Base-by-base conservation (phyloP, 2,329 filamentous ascomycete genomes). In the Fusarium xylarioides region DNA sequence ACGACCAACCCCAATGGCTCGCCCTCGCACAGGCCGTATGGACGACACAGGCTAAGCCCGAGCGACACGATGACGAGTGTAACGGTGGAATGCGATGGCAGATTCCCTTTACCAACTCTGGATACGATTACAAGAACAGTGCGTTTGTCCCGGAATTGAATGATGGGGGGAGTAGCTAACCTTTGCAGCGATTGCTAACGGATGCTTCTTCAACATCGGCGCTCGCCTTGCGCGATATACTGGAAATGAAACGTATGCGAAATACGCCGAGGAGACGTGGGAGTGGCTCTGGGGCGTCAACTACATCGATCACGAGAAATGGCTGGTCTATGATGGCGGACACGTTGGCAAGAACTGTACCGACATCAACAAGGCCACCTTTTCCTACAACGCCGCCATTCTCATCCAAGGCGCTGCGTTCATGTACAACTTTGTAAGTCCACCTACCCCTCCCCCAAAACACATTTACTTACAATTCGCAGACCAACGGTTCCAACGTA, bases 91-190 rank as follows among this genome's bases (percentile, higher is more conserved):
- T 95, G 74, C 86, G 92, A 76, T 94, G 92, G 92, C 93, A 96
- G 83, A 92, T 95, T 67, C 93, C 91, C 63, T 84, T 88, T 3
- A 91, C 91, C 73, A 94, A 95, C 78, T 86, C 85, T 35, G 93
- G 93, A 30, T 96, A 93, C 80, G 87, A 91, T 77, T 95, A 95
- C 85, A 96, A 91, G 81, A 91, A 91, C 78, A 87, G 85, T 86
- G 80, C 37, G 82, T 79, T 34, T n/a, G 40, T 11, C 19, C 4
- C 4, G 11, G 19, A 8, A 19, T 21, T 47, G 3, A 23, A 11
- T 2, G 7, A 1, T 10, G 35, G 2, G 16, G 19, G 14, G 10
- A 2, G 5, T 53, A 28, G 19, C 47, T 50, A 59, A 76, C 56
- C 37, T 66, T 14, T 11, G 12, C 43, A 87, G 87, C 87, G 43